phyloP scores from a whole-genome alignment of 192 early-diverging fungal genomes.

The Globomyces pollinis-pini region DNA sequence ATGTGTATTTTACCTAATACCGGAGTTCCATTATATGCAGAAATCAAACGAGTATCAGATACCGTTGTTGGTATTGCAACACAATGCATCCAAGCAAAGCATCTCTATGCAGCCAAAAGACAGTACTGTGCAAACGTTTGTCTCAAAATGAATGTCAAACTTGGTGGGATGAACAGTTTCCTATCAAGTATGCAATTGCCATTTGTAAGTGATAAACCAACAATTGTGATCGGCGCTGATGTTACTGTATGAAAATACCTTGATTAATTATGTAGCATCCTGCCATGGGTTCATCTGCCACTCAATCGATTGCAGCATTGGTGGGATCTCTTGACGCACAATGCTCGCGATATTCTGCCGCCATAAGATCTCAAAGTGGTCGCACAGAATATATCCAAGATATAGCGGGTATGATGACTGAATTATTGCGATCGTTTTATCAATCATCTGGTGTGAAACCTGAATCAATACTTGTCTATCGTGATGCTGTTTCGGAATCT shows the following conservation, averaged over 20 bases:
- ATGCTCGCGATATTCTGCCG: slow-evolving; percentile 47
- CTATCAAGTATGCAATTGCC: slow-evolving; percentile 53
- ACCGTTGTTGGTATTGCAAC: slow-evolving; percentile 82
- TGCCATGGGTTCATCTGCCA: slow-evolving; percentile 17
- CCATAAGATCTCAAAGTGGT: slow-evolving; percentile 43
- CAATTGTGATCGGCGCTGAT: slow-evolving; percentile 86
- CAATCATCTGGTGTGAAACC: slow-evolving; percentile 49
- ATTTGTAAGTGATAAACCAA: slow-evolving; percentile 63
- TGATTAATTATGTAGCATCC: slow-evolving; percentile 31
- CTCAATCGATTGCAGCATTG: slow-evolving; percentile 50
- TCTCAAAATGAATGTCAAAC: slow-evolving; percentile 89
- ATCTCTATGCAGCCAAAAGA: slow-evolving; percentile 63
- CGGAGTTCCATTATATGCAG: slow-evolving; percentile 70
- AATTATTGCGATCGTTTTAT: slow-evolving; percentile 50
- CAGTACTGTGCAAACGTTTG: slow-evolving; percentile 96
- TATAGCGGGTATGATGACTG: slow-evolving; percentile 43
- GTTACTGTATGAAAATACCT: slow-evolving; percentile 66
- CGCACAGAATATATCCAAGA: slow-evolving; percentile 46
- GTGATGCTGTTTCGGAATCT: slow-evolving; percentile 78
- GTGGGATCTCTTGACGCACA: slow-evolving; percentile 57
- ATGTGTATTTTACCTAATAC: slow-evolving; percentile 77
- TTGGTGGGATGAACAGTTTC: slow-evolving; percentile 81
- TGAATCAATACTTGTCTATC: slow-evolving; percentile 52
- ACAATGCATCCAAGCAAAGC: slow-evolving; percentile 83
- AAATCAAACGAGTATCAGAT: slow-evolving; percentile 83